Conservation (phyloP, 225 moss, liverwort and hornwort species). For the Polytrichum commune region DNA sequence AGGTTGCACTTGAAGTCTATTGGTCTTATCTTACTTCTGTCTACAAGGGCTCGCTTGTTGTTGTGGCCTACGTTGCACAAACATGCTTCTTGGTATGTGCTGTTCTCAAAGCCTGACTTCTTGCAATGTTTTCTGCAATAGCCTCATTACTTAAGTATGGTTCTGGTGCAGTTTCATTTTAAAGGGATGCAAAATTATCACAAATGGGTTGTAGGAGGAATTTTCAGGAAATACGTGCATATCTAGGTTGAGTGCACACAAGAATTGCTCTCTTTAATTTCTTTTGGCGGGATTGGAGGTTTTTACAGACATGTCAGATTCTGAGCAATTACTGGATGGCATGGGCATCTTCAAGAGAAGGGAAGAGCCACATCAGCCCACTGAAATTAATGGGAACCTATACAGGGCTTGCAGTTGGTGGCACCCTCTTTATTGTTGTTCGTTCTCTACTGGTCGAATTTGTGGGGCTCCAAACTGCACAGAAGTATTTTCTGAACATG, state of each 20-base stretch:
- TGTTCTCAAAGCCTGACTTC: neutral
- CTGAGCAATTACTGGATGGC: conserved; percentile 68
- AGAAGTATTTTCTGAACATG: conserved; percentile 56
- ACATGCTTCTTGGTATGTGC: conserved; percentile 46
- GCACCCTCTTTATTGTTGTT: conserved; percentile 48
- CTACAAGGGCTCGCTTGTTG: conserved; percentile 32
- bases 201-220: too few species aligned
- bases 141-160: too few species aligned
- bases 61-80: conserved; percentile 44
- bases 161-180: too few species aligned
- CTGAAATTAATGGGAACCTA: conserved; percentile 37
- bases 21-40: conserved; percentile 55
- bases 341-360: conserved; percentile 52
- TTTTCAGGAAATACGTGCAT: too few species aligned
- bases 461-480: conserved; percentile 40
- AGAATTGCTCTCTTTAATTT: neutral
- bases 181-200: too few species aligned
- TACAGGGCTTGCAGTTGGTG: conserved; percentile 46
- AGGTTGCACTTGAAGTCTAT: conserved; percentile 48
- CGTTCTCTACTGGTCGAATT: conserved; percentile 50
- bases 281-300: neutral
- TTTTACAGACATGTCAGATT: conserved; percentile 43
- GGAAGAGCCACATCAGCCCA: conserved; percentile 20
- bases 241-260: too few species aligned
- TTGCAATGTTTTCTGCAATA: too few species aligned